Base-by-base conservation (phyloP, 805 yeast species). In the Scheffersomyces stipitis region DNA sequence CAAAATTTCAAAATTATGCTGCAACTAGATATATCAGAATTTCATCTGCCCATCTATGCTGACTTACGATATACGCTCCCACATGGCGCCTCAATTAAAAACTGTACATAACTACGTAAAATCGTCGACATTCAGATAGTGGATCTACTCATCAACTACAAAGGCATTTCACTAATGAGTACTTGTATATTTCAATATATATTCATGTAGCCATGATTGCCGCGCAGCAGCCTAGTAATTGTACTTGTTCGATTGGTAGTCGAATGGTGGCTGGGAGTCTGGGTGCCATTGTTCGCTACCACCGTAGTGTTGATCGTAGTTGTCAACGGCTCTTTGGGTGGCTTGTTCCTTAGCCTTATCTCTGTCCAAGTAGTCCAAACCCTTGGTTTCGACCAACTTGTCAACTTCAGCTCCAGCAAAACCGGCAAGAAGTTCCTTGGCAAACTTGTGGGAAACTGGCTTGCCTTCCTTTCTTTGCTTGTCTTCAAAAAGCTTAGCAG, bases 341-440 rank as follows among this genome's bases (percentile, higher is more conserved):
- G 62, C 64, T 43, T 58, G 58, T 23, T 38, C 34, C 34, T 40
- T 57, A 23, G 58, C 56, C 40, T 46, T 30, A 30, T 48, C 46
- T 37, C 47, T 46, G 49, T 58, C 62, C 52, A 58, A 55, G 50
- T 53, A 55, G 47, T 57, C 62, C 41, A 58, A 56, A 15, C 64
- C 64, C 44, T 54, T 57, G 34, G 64, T 58, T 40, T 58, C 64
- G 37, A 58, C 51, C 47, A 58, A 56, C 50, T 57, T 57, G 51
- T 58, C 64, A 30, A 58, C 60, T 40, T 58, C 64, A 23, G 46
- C 62, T 39, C 62, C 64, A 20, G 54, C 64, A 44, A 58, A 31
- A 24, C 62, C 62, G 15, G 56, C 58, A 32, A 58, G 38, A 20
- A 49, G 9, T 36, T 58, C 62, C 44, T 57, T 58, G 37, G 62